phyloP scores from a whole-genome alignment of 1,284 basidiomycete genomes.

The Boletellus sp. region DNA sequence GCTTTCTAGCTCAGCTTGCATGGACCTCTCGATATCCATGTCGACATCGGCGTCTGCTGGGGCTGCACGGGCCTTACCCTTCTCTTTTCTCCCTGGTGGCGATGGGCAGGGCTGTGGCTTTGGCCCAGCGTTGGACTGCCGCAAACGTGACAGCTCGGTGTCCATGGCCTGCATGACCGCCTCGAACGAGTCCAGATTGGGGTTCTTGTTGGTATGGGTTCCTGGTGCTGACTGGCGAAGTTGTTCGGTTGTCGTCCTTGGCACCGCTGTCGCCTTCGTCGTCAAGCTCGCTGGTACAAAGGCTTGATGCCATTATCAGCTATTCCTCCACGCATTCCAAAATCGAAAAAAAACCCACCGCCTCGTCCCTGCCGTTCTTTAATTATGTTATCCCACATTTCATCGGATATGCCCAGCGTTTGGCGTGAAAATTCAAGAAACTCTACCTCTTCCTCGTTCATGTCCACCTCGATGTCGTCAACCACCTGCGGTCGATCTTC shows the following conservation, averaged over 20 bases:
- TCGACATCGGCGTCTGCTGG: conserved; percentile 41
- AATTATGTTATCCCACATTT: conserved; percentile 81
- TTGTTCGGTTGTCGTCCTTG: conserved; percentile 9
- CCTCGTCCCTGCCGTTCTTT: conserved; percentile 70
- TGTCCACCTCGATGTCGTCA: conserved; percentile 81
- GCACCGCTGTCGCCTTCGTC: conserved; percentile 2
- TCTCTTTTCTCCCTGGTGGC: conserved; percentile 21
- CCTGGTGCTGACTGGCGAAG: conserved; percentile 27
- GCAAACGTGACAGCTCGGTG: conserved; percentile 59
- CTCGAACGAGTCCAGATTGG: conserved; percentile 87
- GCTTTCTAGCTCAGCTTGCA: conserved; percentile 81
- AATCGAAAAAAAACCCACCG: conserved; percentile 46
- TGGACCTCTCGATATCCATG: conserved; percentile 69
- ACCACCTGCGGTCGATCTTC: conserved; percentile 76
- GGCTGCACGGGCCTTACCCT: conserved; percentile 29
- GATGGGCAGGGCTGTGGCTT: conserved; percentile 9
- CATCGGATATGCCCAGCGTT: conserved; percentile 79
- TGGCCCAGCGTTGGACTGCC: conserved; percentile 25
- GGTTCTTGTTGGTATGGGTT: conserved; percentile 47
- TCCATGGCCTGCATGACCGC: conserved; percentile 95
- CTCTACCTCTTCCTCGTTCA: conserved; percentile 87
- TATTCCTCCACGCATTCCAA: not conserved
- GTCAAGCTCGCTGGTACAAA: conserved; percentile 59
- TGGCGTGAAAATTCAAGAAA: conserved; percentile 91
- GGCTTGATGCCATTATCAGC: conserved; percentile 40